Evolutionary conservation across 768 basidiomycete genomes (phyloP).

Genomic region (Suillus occidentalis): DNA sequence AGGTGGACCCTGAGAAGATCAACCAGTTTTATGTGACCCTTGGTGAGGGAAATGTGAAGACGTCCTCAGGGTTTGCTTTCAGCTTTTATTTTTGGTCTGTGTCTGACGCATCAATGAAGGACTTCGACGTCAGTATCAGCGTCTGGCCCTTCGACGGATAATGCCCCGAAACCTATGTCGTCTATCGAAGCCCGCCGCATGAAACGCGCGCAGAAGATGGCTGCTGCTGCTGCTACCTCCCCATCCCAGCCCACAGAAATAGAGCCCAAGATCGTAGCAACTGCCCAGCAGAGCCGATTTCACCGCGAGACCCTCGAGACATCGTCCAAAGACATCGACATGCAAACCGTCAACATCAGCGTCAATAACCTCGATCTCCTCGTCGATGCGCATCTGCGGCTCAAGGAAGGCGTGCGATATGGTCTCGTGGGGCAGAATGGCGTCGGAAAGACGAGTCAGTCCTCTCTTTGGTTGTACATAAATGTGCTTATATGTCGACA

Average conservation of each 20-base stretch:
- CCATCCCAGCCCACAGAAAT: background rate
- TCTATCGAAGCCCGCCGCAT: constrained; percentile 9
- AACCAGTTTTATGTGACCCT: constrained; percentile 12
- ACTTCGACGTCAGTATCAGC: background rate
- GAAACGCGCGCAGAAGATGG: constrained; percentile 15
- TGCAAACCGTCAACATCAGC: constrained; percentile 51
- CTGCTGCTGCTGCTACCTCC: background rate
- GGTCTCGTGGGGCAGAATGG: constrained; percentile 51
- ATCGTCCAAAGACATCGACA: constrained; percentile 43
- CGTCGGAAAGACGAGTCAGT: constrained; percentile 49
- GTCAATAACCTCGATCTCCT: constrained; percentile 54
- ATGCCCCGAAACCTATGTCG: constrained; percentile 8
- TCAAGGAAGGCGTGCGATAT: constrained; percentile 51
- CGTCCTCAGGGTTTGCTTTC: background rate
- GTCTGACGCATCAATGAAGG: constrained; percentile 1
- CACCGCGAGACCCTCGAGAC: constrained; percentile 48
- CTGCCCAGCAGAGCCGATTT: constrained; percentile 49
- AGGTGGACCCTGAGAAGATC: constrained; percentile 10
- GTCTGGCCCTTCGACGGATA: background rate
- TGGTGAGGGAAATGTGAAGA: background rate
- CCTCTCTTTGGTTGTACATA: constrained; percentile 19
- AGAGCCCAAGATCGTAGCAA: constrained; percentile 34
- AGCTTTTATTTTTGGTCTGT: background rate
- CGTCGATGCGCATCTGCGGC: constrained; percentile 48
- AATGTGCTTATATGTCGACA: background rate